Percentiles rank a stretch among this genome's conserved stretches.
These are phyloP conservation scores for Irpex sp. DNA, from an alignment of 1,284 basidiomycete genomes.

Conservation along the genomic window DNA sequence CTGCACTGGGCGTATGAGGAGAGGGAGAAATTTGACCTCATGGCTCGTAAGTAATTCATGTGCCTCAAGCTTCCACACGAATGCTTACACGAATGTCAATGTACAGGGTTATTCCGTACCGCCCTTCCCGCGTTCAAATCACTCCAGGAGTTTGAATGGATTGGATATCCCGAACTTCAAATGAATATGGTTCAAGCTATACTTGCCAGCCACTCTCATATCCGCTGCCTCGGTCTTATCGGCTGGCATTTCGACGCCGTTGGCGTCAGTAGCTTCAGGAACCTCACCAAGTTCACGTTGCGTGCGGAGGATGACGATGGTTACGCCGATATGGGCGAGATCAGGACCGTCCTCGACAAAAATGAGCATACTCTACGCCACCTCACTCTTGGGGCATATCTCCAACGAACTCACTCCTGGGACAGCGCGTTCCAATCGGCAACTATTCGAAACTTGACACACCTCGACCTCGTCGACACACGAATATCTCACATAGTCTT, in stretches of 20 bases:
- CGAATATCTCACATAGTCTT: constrained; percentile 60
- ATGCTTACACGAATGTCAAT: not conserved
- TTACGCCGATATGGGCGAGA: constrained; percentile 62
- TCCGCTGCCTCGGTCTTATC: constrained; percentile 56
- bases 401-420: constrained; percentile 59
- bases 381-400: constrained; percentile 62
- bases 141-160: constrained; percentile 65
- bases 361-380: constrained; percentile 56
- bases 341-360: constrained; percentile 58
- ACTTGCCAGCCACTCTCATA: constrained; percentile 45
- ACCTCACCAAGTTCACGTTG: constrained; percentile 59
- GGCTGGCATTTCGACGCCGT: constrained; percentile 69
- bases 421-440: constrained; percentile 58
- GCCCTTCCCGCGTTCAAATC: constrained; percentile 57
- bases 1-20: constrained; percentile 67
- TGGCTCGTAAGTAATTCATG: constrained; percentile 41
- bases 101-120: constrained; percentile 51
- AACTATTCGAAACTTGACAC: constrained; percentile 60
- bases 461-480: constrained; percentile 64
- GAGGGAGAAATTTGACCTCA: constrained; percentile 60
- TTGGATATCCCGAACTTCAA: constrained; percentile 63
- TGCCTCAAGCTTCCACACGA: too few species aligned
- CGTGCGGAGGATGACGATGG: constrained; percentile 68
- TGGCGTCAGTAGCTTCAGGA: constrained; percentile 48
- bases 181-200: constrained; percentile 58